Conservation (phyloP, 139 green algal species). For the Chlamydomonas sp. region DNA sequence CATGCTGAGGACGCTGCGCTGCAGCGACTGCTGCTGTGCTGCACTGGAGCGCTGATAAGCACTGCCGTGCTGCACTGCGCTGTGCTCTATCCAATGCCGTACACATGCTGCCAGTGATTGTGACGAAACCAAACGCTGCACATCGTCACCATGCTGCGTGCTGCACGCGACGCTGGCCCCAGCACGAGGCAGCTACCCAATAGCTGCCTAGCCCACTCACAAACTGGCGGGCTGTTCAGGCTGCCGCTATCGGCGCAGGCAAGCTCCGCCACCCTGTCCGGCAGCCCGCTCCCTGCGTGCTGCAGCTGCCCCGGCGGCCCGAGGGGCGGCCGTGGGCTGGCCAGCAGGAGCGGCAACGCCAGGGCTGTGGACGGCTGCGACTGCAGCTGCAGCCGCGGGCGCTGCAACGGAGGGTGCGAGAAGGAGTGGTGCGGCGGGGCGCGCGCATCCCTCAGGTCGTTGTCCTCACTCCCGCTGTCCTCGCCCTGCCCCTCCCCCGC, state of each 20-base stretch:
- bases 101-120: too few relatives aligned
- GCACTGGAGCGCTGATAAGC: too few relatives aligned
- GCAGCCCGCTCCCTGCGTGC: background rate
- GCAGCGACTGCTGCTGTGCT: too few relatives aligned
- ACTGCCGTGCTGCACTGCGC: too few relatives aligned
- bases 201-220: background rate
- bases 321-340: background rate
- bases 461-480: background rate
- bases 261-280: background rate
- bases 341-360: background rate
- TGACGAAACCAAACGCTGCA: too few relatives aligned
- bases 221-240: background rate
- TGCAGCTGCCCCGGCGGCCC: constrained; percentile 13
- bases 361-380: background rate
- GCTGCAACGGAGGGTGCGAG: constrained; percentile 9
- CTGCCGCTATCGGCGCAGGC: background rate
- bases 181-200: background rate
- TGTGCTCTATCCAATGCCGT: too few relatives aligned
- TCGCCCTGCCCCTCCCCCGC: background rate
- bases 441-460: constrained; percentile 12
- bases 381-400: background rate
- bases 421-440: constrained; percentile 4
- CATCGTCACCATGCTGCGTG: too few relatives aligned
- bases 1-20: too few relatives aligned
- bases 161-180: too few relatives aligned